Percentiles rank a stretch among this genome's conserved stretches.
phyloP scores from a whole-genome alignment of 2,329 filamentous ascomycete genomes.

The Penicillium sp. region DNA sequence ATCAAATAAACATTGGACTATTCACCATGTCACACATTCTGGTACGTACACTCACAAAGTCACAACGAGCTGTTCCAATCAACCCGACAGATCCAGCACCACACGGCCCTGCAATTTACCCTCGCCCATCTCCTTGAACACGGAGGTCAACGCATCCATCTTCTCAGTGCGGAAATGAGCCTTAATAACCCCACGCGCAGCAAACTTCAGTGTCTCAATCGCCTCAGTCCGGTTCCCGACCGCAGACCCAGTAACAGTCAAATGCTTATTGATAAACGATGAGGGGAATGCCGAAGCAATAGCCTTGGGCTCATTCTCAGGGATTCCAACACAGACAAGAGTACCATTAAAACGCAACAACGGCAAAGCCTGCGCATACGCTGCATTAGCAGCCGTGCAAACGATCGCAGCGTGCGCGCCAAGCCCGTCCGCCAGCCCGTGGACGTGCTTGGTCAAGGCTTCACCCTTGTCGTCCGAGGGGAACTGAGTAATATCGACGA shows the following conservation, averaged over 20 bases:
- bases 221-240: slow-evolving; percentile 53
- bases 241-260: slow-evolving; percentile 48
- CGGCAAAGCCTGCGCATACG: slow-evolving; percentile 49
- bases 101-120: slow-evolving; percentile 47
- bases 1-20: neutral
- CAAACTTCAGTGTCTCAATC: slow-evolving; percentile 48
- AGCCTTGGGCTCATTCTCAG: slow-evolving; percentile 45
- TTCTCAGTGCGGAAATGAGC: slow-evolving; percentile 44
- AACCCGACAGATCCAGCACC: slow-evolving; percentile 42
- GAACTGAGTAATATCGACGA: slow-evolving; percentile 60
- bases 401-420: slow-evolving; percentile 57
- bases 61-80: neutral
- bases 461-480: slow-evolving; percentile 46
- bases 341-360: slow-evolving; percentile 51
- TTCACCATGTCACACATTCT: neutral
- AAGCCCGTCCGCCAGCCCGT: slow-evolving; percentile 52
- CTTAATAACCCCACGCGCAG: slow-evolving; percentile 47
- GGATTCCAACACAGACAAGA: slow-evolving; percentile 53
- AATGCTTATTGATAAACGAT: slow-evolving; percentile 41
- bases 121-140: slow-evolving; percentile 46
- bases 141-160: slow-evolving; percentile 47
- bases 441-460: slow-evolving; percentile 55
- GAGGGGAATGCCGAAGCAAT: slow-evolving; percentile 48
- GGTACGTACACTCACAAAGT: neutral
- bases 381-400: slow-evolving; percentile 49